phyloP scores from a whole-genome alignment of 371 early-diverging fungal species.

The Mortierella sp. region DNA sequence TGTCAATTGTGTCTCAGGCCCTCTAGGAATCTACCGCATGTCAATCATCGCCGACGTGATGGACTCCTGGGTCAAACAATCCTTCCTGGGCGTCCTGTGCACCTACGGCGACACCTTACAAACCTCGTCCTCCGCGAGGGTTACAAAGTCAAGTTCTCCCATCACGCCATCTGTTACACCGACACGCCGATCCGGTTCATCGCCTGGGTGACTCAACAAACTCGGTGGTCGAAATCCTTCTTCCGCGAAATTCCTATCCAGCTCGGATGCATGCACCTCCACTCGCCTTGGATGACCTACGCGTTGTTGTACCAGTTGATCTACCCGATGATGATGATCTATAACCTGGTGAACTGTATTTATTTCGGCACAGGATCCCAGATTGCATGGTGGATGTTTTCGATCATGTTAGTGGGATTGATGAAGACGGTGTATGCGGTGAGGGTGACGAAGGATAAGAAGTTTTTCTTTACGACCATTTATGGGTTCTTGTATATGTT shows the following conservation, averaged over 20 bases:
- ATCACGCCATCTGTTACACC: conserved; percentile 74
- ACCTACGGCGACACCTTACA: conserved; percentile 79
- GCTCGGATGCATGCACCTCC: conserved; percentile 67
- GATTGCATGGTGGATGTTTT: conserved; percentile 62
- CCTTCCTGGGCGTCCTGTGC: conserved; percentile 72
- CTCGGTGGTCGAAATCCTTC: conserved; percentile 79
- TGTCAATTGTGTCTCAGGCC: conserved; percentile 80
- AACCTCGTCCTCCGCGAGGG: conserved; percentile 70
- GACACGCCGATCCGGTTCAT: conserved; percentile 72
- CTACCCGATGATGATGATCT: conserved; percentile 75
- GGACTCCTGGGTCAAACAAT: conserved; percentile 72
- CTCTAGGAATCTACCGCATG: conserved; percentile 73
- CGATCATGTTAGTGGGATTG: conserved; percentile 60
- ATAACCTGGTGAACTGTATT: conserved; percentile 62
- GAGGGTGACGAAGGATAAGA: conserved; percentile 54
- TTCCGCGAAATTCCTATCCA: conserved; percentile 75
- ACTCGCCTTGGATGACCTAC: conserved; percentile 78
- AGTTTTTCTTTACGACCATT: conserved; percentile 66
- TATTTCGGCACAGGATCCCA: conserved; percentile 50
- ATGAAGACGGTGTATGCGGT: conserved; percentile 68
- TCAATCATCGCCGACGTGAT: conserved; percentile 66
- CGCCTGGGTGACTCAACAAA: conserved; percentile 78
- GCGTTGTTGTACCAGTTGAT: conserved; percentile 73
- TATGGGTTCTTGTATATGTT: conserved; percentile 69
- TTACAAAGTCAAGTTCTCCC: conserved; percentile 71